Evolutionary conservation across 2,329 filamentous ascomycete genomes (phyloP), one percentile per base, ranked within the genome.

Genomic region (Knoxdaviesia capensis): DNA sequence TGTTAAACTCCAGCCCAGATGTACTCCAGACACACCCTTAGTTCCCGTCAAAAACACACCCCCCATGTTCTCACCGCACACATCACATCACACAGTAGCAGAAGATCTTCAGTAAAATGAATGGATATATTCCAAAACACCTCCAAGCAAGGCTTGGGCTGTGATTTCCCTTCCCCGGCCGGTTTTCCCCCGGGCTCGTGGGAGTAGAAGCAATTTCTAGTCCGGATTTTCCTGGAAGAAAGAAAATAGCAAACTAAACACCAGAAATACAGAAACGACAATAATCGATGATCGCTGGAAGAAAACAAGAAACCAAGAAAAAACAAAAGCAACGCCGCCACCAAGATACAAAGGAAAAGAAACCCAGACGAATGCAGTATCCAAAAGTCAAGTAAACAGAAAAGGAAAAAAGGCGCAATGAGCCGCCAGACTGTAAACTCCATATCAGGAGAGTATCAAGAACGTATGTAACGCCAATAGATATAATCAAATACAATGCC

Each of bases 401-500:
- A 41, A 41, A 38, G 39, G 10, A 38, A 33, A 32, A 28, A 31
- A 41, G 34, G 31, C 9, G 30, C 29, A 36, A 30, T 33, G 38
- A 35, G 39, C 31, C 11, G 5, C 8, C 7, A 7, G 34, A 38
- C 30, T 30, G 29, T 33, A 32, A 35, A 35, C 7, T 10, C 36
- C 31, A 41, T 30, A 36, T 39, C 36, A 39, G 33, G 37, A 39
- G 38, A 36, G 30, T 38, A 40, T 10, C 36, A n/a, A 43, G 41
- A 43, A 37, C 30, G 31, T 36, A 38, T 7, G 39, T 43, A 39
- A 39, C 39, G 42, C 20, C 20, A 3, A 3, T 20, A 20, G 20
- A 20, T 20, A 20, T 20, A 20, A 20, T 20, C 20, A 20, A 20
- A 20, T 20, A 20, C 20, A 20, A 20, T 20, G 20, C 20, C 20